A percentile compares a stretch with the other conserved stretches of the same genome.
These are phyloP conservation scores for Xylariales sp. DNA, from an alignment of 2,329 filamentous ascomycete genomes.

Conservation along the genomic window DNA sequence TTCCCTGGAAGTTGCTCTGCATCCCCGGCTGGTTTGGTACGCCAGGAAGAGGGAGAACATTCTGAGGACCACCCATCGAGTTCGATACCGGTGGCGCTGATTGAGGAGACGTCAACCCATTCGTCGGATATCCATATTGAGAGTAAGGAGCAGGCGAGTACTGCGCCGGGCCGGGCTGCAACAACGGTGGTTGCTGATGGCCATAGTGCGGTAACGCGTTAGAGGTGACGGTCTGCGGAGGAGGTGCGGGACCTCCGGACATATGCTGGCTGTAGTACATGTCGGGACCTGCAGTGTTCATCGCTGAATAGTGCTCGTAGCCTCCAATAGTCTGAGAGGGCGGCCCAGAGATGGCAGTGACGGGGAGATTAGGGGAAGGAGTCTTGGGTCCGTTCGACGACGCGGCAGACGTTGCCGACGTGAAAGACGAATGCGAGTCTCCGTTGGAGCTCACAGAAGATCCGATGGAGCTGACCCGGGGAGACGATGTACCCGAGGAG, in stretches of 20 bases:
- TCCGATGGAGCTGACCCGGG: slow-evolving; percentile 71
- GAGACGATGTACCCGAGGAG: slow-evolving; percentile 68
- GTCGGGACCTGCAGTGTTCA: slow-evolving; percentile 80
- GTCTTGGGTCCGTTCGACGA: slow-evolving; percentile 67
- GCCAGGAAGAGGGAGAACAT: slow-evolving; percentile 67
- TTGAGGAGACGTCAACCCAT: slow-evolving; percentile 77
- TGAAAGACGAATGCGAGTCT: slow-evolving; percentile 51
- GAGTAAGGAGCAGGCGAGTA: slow-evolving; percentile 63
- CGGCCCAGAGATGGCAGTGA: slow-evolving; percentile 40
- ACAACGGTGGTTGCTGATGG: slow-evolving; percentile 70
- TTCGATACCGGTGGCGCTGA: slow-evolving; percentile 64
- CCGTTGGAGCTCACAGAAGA: slow-evolving; percentile 47
- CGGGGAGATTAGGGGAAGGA: slow-evolving; percentile 64
- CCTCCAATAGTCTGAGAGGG: slow-evolving; percentile 32
- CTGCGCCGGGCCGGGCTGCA: slow-evolving; percentile 66
- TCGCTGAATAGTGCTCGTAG: slow-evolving; percentile 49
- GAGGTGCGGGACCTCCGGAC: slow-evolving; percentile 69
- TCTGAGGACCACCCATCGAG: slow-evolving; percentile 62
- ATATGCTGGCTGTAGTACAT: slow-evolving; percentile 83
- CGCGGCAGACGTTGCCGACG: slow-evolving; percentile 47
- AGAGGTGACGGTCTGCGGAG: slow-evolving; percentile 73
- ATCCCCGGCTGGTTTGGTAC: slow-evolving; percentile 45
- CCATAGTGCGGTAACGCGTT: slow-evolving; percentile 70
- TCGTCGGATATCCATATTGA: slow-evolving; percentile 67
- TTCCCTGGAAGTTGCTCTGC: slow-evolving; percentile 51